Base-by-base conservation (phyloP, 75 land plant species). In the Isoetes taiwanensis region DNA sequence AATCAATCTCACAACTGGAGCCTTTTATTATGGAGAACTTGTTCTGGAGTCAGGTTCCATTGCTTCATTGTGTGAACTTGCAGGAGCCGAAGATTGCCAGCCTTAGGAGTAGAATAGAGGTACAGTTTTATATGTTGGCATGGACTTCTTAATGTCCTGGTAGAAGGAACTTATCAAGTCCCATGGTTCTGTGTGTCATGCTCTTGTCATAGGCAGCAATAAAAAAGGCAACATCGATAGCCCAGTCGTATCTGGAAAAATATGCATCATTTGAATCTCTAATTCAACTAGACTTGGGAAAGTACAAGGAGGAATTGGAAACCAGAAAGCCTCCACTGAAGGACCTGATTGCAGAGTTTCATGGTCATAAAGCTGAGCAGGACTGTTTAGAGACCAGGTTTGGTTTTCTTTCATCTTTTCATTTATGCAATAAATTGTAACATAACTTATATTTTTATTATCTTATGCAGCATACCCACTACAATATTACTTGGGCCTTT, bases 1-100 rank as follows among this genome's bases (percentile, higher is more conserved):
- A 70, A 64, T 5, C 61, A 3, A 70, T 70, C 34, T 53, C 59
- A 11, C 59, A 63, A 35, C 9, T 70, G 27, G 62, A 70, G 35
- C 52, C 56, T 2, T 30, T 53, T 25, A 37, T 70, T 20, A 70
- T 70, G 73, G 73, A 70, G 41, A 70, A 64, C 16, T 30, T 64
- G 8, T 43, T 65, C 23, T 70, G 73, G 73, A 70, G 61, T 34
- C 50, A 38, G 34, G 14, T 56, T 33, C 62, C 73, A 29, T 39
- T 33, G 2, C 57, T 70, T 50, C 27, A 38, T 30, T 46, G 46
- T 48, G 57, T 64, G 2, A 35, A 58, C 29, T 56, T 64, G 8
- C 12, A 32, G 27, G 73, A 70, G 41, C 35, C 61, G 30, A 26
- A 42, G 20, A 35, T 70, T 11, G 16, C 25, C 10, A 3, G 0